phyloP scores from a whole-genome alignment of 495 filamentous ascomycete genomes.

The Aspergillus nidulans region DNA sequence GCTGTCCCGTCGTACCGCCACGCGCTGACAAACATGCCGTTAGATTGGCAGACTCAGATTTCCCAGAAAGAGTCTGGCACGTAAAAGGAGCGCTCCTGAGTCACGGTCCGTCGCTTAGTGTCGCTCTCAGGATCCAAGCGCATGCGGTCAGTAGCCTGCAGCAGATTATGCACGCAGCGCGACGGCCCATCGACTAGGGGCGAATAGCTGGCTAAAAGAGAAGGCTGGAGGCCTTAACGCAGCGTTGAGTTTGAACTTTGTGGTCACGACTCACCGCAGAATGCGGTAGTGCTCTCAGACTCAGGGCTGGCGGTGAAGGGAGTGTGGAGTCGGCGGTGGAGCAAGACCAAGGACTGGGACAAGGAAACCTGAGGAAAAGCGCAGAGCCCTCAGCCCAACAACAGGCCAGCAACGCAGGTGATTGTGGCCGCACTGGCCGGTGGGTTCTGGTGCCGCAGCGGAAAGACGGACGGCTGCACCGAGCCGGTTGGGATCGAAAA shows the following conservation, averaged over 20 bases:
- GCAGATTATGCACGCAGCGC: constrained; percentile 4
- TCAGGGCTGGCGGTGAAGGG: constrained; percentile 13
- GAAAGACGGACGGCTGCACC: constrained; percentile 41
- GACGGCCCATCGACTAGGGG: background rate
- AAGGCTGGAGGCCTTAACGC: background rate
- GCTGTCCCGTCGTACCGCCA: constrained; percentile 6
- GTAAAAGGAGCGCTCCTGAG: background rate
- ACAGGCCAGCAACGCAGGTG: constrained; percentile 10
- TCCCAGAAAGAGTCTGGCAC: background rate
- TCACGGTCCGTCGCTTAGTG: background rate
- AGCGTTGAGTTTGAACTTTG: constrained; percentile 1
- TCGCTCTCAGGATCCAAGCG: background rate
- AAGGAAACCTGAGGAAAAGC: constrained; percentile 6
- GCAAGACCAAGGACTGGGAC: constrained; percentile 10
- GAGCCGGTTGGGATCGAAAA: constrained; percentile 37
- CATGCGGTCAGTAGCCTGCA: background rate
- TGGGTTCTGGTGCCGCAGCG: constrained; percentile 29
- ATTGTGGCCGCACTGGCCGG: constrained; percentile 8
- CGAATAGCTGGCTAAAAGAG: background rate
- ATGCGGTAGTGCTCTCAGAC: background rate
- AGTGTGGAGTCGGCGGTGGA: constrained; percentile 13
- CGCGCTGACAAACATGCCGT: constrained; percentile 6
- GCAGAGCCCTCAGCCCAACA: background rate
- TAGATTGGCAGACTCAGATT: background rate
- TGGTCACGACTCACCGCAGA: constrained; percentile 7